Evolutionary conservation across 495 filamentous ascomycete genomes (phyloP), one percentile per base, ranked within the genome.

Genomic region (Bacidia gigantensis): DNA sequence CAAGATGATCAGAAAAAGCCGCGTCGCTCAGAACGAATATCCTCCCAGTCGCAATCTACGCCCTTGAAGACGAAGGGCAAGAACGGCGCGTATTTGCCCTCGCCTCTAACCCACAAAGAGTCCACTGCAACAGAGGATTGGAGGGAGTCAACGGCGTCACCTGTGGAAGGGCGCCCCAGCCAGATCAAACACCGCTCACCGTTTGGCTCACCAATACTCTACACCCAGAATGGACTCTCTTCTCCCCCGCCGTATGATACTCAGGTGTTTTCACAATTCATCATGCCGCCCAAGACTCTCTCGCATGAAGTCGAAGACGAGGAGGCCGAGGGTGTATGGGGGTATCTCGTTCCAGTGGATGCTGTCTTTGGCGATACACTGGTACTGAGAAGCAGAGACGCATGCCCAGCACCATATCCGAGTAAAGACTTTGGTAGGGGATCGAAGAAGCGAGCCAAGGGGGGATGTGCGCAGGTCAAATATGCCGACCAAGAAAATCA

Each of bases 241-340:
- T 83, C 82, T 11, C 79, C 79, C 2, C 47, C 47, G 26, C 79
- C 78, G 1, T 67, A 64, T 20, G 81, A 84, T 59, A 84, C 81
- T 0, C 81, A 84, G 58, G 73, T 74, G 0, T 71, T 77, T 38
- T 90, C 86, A 9, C 92, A 98, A 67, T 86, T 84, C 63, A 67
- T 86, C 22, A 80, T 85, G 49, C 82, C 85, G 2, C 79, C 86
- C 3, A 72, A 77, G n/a, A 75, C 79, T 29, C 76, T 87, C 21
- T 83, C 84, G 7, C 80, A 87, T 47, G 86, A 89, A 39, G 87
- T 93, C 0, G 77, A 85, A 46, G 87, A 96, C 62, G 85, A 88
- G 60, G 82, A 86, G 58, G 86, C 80, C 18, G 87, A 95, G 60
- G 87, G 87, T 9, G 87, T 96, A 1, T 98, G 92, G 93, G 92